Evolutionary conservation across 2,329 filamentous ascomycete genomes (phyloP).

Genomic region (Ceratocystis papillata): DNA sequence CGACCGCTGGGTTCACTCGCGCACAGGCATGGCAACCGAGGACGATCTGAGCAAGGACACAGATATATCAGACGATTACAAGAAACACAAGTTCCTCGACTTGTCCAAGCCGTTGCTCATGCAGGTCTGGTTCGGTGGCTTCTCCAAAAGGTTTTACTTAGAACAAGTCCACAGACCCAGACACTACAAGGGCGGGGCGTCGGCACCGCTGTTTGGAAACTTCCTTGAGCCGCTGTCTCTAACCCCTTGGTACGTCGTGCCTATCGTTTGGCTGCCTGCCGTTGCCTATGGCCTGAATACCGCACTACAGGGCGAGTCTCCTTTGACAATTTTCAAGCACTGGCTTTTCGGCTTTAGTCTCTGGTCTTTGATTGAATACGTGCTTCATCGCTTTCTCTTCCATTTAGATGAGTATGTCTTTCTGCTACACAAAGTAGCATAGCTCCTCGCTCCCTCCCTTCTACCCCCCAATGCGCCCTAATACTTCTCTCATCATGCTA

Average conservation of each 20-base stretch:
- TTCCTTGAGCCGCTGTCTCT: slow-evolving; percentile 95
- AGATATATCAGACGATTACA: slow-evolving; percentile 63
- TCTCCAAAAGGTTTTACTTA: slow-evolving; percentile 91
- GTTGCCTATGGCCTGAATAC: slow-evolving; percentile 61
- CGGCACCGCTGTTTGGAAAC: slow-evolving; percentile 91
- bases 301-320: slow-evolving; percentile 47
- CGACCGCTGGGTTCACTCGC: slow-evolving; percentile 40
- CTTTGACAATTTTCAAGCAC: slow-evolving; percentile 44
- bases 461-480: background rate
- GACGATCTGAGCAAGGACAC: slow-evolving; percentile 84
- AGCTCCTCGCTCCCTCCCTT: background rate
- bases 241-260: slow-evolving; percentile 90
- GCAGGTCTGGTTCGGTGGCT: slow-evolving; percentile 81
- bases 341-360: slow-evolving; percentile 60
- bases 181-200: slow-evolving; percentile 88
- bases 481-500: background rate
- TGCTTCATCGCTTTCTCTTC: slow-evolving; percentile 81
- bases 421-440: background rate
- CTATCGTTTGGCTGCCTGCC: slow-evolving; percentile 71
- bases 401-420: slow-evolving; percentile 74
- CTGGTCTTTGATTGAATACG: slow-evolving; percentile 87
- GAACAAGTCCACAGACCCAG: slow-evolving; percentile 91
- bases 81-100: slow-evolving; percentile 88
- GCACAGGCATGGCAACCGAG: slow-evolving; percentile 78
- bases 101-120: slow-evolving; percentile 71